Conservation (phyloP, 345 rosid species). For the Punica granatum region DNA sequence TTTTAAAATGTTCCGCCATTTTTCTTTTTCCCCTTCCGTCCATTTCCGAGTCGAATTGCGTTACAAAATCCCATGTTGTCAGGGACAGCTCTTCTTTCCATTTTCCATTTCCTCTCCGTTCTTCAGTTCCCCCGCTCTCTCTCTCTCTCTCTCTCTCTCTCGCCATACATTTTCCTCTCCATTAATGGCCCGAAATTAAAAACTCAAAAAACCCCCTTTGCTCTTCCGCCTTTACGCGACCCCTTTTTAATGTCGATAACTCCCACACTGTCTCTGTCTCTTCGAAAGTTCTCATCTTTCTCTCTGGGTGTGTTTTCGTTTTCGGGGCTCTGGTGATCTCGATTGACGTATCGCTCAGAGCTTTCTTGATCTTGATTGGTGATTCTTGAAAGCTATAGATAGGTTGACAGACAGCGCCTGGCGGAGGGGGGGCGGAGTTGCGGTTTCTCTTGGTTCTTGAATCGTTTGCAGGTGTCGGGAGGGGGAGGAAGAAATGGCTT, state of each 20-base stretch:
- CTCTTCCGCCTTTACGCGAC: not conserved
- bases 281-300: not conserved
- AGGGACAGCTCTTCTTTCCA: not conserved
- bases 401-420: not conserved
- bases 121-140: constrained; percentile 6
- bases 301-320: not conserved
- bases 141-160: not conserved
- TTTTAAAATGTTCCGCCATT: not conserved
- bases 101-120: not conserved
- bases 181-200: not conserved
- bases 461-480: not conserved
- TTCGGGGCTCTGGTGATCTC: not conserved
- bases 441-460: not conserved
- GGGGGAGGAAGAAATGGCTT: constrained; percentile 42
- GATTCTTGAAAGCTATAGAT: constrained; percentile 1
- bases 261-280: not conserved
- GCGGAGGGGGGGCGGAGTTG: not conserved
- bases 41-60: not conserved
- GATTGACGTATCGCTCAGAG: not conserved
- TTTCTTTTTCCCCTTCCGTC: not conserved
- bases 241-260: not conserved
- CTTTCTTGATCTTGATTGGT: not conserved
- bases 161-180: not conserved
- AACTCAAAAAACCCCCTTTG: constrained; percentile 5
- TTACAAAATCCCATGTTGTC: not conserved